These are phyloP conservation scores for Mortierella sp. DNA, from an alignment of 371 early-diverging fungal genomes.

Conservation along the genomic window DNA sequence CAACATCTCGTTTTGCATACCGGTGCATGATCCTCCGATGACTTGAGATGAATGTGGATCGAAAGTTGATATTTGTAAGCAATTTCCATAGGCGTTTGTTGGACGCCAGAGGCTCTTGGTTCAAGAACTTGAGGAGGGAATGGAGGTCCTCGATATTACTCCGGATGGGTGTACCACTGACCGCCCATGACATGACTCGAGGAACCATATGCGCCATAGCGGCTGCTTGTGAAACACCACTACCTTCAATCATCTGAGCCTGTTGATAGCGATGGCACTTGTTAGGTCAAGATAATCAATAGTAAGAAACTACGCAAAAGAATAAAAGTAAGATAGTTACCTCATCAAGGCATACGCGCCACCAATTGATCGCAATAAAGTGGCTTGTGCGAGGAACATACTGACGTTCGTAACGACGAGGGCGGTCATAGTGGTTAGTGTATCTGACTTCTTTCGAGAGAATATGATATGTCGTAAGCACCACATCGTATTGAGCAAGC, in stretches of 20 bases:
- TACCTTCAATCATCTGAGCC: conserved; percentile 78
- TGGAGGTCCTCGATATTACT: conserved; percentile 63
- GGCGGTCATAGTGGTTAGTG: conserved; percentile 46
- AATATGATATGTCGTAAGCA: conserved; percentile 70
- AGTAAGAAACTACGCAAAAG: background rate
- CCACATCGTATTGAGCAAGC: conserved; percentile 65
- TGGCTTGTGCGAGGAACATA: conserved; percentile 62
- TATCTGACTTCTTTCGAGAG: conserved; percentile 67
- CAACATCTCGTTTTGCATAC: conserved; percentile 65
- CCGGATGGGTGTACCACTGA: conserved; percentile 79
- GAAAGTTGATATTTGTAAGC: conserved; percentile 23
- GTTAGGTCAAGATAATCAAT: background rate
- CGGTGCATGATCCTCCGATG: conserved; percentile 66
- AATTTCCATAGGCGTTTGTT: conserved; percentile 30
- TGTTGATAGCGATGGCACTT: conserved; percentile 25
- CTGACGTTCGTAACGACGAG: conserved; percentile 42
- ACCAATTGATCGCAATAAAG: conserved; percentile 68
- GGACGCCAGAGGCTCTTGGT: conserved; percentile 49
- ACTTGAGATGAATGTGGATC: conserved; percentile 50
- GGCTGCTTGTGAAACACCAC: conserved; percentile 56
- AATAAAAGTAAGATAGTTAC: conserved; percentile 25
- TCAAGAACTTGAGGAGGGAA: conserved; percentile 65
- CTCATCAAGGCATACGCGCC: conserved; percentile 69
- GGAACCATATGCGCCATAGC: conserved; percentile 72
- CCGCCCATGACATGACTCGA: conserved; percentile 73